Conservation (phyloP, 2,329 filamentous ascomycete species). For the Graphium sp. region DNA sequence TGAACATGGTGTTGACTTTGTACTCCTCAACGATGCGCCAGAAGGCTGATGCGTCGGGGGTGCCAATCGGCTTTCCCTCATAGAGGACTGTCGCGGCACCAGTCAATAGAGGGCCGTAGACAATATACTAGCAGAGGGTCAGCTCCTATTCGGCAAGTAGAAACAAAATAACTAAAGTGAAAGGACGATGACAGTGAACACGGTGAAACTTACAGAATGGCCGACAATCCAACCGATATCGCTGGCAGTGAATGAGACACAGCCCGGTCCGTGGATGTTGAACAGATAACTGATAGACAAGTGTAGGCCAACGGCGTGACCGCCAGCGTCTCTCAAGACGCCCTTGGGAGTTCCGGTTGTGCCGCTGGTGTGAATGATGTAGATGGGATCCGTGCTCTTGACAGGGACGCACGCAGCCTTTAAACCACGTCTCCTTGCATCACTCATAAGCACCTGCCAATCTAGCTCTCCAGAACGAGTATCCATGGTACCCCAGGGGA, state of each 20-base stretch:
- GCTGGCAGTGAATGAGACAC: constrained; percentile 57
- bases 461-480: constrained; percentile 53
- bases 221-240: constrained; percentile 72
- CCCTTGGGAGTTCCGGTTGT: constrained; percentile 76
- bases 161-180: too few species aligned
- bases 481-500: constrained; percentile 55
- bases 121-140: constrained; percentile 51
- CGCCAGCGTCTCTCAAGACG: constrained; percentile 66
- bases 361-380: constrained; percentile 79
- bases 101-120: constrained; percentile 73
- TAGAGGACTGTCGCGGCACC: constrained; percentile 79
- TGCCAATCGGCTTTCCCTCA: constrained; percentile 88
- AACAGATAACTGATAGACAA: constrained; percentile 74
- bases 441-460: constrained; percentile 65
- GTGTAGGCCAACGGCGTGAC: constrained; percentile 73
- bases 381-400: constrained; percentile 61
- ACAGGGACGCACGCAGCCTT: constrained; percentile 64
- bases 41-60: constrained; percentile 72
- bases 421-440: constrained; percentile 47
- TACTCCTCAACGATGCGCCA: constrained; percentile 80
- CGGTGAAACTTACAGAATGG: constrained; percentile 25
- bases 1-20: constrained; percentile 70
- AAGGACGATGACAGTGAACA: too few species aligned
- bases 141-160: too few species aligned
- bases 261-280: constrained; percentile 64